phyloP scores from a whole-genome alignment of 257 asterid genomes.

The Solanum rostratum region DNA sequence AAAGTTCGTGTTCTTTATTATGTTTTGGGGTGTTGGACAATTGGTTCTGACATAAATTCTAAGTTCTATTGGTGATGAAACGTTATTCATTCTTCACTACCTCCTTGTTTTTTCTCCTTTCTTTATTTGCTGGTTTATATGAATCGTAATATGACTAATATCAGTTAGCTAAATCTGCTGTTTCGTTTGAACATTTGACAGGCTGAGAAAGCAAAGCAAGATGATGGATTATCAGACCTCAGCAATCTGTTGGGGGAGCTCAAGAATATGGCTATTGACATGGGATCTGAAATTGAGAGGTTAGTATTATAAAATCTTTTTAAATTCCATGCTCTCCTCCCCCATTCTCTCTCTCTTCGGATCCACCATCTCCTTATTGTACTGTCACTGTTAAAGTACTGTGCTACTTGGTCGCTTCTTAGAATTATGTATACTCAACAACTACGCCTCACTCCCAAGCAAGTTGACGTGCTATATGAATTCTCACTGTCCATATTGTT shows the following conservation, averaged over 20 bases:
- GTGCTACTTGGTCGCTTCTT: background rate
- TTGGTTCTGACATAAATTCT: background rate
- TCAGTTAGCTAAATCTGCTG: background rate
- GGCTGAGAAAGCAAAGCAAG: constrained; percentile 36
- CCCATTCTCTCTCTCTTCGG: background rate
- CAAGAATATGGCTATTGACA: constrained; percentile 39
- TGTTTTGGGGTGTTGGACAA: background rate
- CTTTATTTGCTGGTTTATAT: background rate
- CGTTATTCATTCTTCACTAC: background rate
- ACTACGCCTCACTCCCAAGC: background rate
- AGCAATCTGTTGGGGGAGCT: constrained; percentile 33
- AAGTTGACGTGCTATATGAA: background rate
- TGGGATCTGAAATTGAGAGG: constrained; percentile 39
- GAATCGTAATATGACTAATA: background rate
- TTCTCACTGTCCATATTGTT: background rate
- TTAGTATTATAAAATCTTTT: background rate
- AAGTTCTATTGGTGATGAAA: background rate
- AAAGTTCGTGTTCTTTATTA: background rate
- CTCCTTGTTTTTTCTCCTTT: background rate
- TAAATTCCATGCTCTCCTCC: background rate
- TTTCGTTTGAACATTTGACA: background rate
- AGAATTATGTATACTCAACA: background rate
- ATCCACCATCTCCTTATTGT: background rate
- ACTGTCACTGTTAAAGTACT: background rate
- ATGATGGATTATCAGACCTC: constrained; percentile 30